Evolutionary conservation across 768 basidiomycete genomes (phyloP).

Genomic region (Russula emetica): DNA sequence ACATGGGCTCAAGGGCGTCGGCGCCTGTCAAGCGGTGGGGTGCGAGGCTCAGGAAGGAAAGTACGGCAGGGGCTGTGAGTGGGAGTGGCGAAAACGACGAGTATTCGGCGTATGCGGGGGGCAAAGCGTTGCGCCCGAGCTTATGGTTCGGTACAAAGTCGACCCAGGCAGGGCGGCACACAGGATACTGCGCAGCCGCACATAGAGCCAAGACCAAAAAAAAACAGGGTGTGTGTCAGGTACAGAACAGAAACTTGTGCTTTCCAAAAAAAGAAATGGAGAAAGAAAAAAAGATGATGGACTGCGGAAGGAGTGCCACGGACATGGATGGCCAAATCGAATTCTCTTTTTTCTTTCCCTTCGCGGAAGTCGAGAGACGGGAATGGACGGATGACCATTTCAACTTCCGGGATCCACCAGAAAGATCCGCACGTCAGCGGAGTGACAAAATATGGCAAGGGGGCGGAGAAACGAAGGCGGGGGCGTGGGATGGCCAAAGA

Average conservation of each 20-base stretch:
- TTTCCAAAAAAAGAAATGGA: background rate
- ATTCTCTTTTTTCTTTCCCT: constrained; percentile 4
- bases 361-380: background rate
- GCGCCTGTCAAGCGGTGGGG: constrained; percentile 30
- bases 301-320: background rate
- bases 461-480: constrained; percentile 1
- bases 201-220: background rate
- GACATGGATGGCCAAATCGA: background rate
- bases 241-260: background rate
- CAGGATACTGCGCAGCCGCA: constrained; percentile 47
- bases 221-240: background rate
- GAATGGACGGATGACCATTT: background rate
- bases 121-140: constrained; percentile 6
- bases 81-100: constrained; percentile 53
- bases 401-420: constrained; percentile 10
- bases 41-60: constrained; percentile 59
- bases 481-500: background rate
- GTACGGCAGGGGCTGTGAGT: constrained; percentile 66
- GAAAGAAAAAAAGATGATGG: background rate
- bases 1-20: constrained; percentile 30
- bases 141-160: constrained; percentile 44
- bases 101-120: constrained; percentile 35
- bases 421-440: constrained; percentile 16
- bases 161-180: constrained; percentile 55
- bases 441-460: background rate